These are phyloP conservation scores for Thelonectria rubi DNA, from an alignment of 2,329 filamentous ascomycete species.

Conservation along the genomic window DNA sequence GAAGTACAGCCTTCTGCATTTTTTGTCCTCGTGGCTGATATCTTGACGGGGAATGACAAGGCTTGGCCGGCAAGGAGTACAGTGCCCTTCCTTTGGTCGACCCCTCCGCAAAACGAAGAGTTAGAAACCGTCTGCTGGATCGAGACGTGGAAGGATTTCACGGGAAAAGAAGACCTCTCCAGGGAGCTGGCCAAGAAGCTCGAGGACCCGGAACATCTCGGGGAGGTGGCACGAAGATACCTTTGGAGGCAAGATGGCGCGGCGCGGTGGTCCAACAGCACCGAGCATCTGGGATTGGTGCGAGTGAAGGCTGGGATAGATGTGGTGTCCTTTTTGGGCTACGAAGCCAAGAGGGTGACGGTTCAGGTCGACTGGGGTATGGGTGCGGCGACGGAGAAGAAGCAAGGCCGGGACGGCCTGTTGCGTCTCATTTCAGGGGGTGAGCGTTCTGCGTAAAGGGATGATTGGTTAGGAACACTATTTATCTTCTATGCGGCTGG, in stretches of 20 bases:
- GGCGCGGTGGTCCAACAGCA: too few species aligned
- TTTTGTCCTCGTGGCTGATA: background rate
- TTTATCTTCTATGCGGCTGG: too few species aligned
- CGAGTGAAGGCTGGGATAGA: background rate
- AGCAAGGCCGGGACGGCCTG: too few species aligned
- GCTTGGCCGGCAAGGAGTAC: too few species aligned
- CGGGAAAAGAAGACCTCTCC: background rate
- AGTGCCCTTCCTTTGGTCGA: too few species aligned
- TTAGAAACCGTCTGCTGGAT: background rate
- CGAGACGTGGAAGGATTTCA: background rate
- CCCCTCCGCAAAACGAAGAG: too few species aligned
- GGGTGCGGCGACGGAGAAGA: too few species aligned
- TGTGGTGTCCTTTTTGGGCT: background rate
- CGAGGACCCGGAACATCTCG: background rate
- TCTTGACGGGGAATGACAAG: background rate
- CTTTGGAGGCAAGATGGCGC: too few species aligned
- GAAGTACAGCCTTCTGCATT: background rate
- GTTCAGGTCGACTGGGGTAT: background rate
- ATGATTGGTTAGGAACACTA: too few species aligned
- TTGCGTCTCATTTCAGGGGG: too few species aligned
- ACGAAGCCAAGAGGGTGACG: background rate
- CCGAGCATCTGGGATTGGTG: background rate
- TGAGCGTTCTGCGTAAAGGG: too few species aligned
- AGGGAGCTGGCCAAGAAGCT: background rate
- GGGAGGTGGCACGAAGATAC: background rate